Conservation (phyloP, 768 basidiomycete species). For the Nidularia sp. region DNA sequence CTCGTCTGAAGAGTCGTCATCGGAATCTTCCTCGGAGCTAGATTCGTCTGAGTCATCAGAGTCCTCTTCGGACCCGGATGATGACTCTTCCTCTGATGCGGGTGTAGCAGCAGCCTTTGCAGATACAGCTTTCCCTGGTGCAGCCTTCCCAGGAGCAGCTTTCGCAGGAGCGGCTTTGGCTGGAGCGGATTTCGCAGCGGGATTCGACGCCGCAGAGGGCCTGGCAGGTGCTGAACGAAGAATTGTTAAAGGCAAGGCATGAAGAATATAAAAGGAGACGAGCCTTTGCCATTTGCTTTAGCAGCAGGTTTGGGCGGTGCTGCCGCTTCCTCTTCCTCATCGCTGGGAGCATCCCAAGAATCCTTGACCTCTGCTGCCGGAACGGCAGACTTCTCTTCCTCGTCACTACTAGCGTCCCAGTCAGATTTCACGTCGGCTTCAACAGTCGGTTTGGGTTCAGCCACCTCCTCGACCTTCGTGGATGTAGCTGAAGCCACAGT, state of each 20-base stretch:
- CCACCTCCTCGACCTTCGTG: constrained; percentile 5
- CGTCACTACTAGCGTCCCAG: constrained; percentile 74
- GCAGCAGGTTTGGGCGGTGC: constrained; percentile 5
- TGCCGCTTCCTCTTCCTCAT: constrained; percentile 29
- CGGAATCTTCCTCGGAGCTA: constrained; percentile 41
- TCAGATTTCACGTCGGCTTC: constrained; percentile 29
- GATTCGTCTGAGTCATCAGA: constrained; percentile 37
- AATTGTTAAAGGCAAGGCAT: no score
- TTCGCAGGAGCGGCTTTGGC: constrained; percentile 20
- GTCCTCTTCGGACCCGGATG: constrained; percentile 35
- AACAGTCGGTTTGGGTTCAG: constrained; percentile 16
- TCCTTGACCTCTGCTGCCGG: constrained; percentile 30
- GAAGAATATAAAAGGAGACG: not conserved
- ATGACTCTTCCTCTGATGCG: constrained; percentile 22
- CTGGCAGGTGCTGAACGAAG: constrained; percentile 5
- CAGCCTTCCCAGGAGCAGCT: constrained; percentile 13
- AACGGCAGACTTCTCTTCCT: constrained; percentile 29
- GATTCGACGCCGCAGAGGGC: constrained; percentile 7
- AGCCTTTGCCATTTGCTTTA: not conserved
- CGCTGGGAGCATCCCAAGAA: constrained; percentile 49
- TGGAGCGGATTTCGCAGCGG: constrained; percentile 18
- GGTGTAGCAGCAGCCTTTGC: constrained; percentile 12
- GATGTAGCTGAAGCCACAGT: constrained; percentile 21
- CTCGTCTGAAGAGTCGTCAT: constrained; percentile 51
- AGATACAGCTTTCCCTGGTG: constrained; percentile 12